Percentiles rank a stretch among this genome's conserved stretches.
Evolutionary conservation across 768 basidiomycete species (phyloP).

Genomic region (Pulveroboletus frians): DNA sequence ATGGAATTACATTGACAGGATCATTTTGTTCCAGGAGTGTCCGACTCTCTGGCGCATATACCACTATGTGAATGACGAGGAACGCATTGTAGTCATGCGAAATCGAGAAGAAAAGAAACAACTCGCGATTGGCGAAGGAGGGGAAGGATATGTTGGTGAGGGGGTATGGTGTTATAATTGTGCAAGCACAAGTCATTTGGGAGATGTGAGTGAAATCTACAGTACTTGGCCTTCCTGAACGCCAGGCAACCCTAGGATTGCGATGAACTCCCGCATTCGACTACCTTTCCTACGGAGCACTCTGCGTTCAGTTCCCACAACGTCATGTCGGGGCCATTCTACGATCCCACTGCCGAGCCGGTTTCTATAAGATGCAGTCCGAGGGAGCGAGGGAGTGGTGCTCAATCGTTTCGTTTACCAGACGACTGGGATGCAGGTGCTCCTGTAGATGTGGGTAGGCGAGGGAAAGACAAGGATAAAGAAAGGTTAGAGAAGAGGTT

Average conservation of each 20-base stretch:
- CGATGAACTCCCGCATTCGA: conserved; percentile 36
- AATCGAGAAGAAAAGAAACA: conserved; percentile 46
- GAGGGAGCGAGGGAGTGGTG: conserved; percentile 32
- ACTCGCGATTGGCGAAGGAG: conserved; percentile 57
- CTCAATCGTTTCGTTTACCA: conserved; percentile 28
- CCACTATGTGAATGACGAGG: conserved; percentile 57
- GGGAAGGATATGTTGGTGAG: conserved; percentile 70
- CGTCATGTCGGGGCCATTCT: conserved; percentile 62
- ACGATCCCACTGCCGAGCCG: conserved; percentile 36
- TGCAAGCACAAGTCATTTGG: conserved; percentile 66
- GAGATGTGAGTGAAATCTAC: conserved; percentile 53
- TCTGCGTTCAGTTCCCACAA: conserved; percentile 69
- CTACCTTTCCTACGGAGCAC: conserved; percentile 43
- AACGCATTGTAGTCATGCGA: conserved; percentile 40
- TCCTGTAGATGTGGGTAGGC: conserved; percentile 61
- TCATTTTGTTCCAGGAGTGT: conserved; percentile 56
- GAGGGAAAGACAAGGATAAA: conserved; percentile 56
- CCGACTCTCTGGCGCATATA: conserved; percentile 80
- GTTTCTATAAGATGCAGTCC: conserved; percentile 31
- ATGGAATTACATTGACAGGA: background rate
- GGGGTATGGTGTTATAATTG: conserved; percentile 85
- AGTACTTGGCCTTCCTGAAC: background rate
- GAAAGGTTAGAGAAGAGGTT: conserved; percentile 51
- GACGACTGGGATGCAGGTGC: conserved; percentile 44
- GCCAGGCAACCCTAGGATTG: conserved; percentile 50